Evolutionary conservation across 2,329 filamentous ascomycete species (phyloP).

Genomic region (Cercospora sojina): DNA sequence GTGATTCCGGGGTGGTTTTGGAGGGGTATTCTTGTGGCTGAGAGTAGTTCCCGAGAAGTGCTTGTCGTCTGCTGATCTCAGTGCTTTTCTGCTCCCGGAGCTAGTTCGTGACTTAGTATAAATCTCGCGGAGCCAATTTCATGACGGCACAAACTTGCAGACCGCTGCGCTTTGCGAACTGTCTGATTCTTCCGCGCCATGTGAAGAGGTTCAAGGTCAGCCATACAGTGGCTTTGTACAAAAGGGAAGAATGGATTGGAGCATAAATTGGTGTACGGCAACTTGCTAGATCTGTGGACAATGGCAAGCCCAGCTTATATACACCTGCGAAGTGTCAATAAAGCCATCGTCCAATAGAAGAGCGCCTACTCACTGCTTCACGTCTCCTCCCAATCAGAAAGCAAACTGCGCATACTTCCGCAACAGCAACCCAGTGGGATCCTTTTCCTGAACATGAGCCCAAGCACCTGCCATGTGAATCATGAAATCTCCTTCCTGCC

Average conservation of each 20-base stretch:
- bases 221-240: not conserved
- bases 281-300: not conserved
- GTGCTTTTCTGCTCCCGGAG: not conserved
- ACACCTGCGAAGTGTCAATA: not conserved
- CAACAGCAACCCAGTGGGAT: slow-evolving; percentile 43
- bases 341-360: not conserved
- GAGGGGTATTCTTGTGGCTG: not conserved
- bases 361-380: not conserved
- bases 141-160: not conserved
- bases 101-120: not conserved
- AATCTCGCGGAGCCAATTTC: not conserved
- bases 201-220: not conserved
- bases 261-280: not conserved
- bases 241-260: not conserved
- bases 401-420: slow-evolving; percentile 35
- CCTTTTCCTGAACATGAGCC: slow-evolving; percentile 38
- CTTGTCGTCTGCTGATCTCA: not conserved
- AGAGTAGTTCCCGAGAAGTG: not conserved
- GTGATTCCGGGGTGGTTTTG: not conserved
- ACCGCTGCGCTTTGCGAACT: not conserved
- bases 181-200: not conserved
- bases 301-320: not conserved
- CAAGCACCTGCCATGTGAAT: slow-evolving; percentile 45
- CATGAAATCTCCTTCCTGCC: slow-evolving; percentile 22
- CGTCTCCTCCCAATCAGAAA: not conserved